Percentiles rank a stretch among this genome's conserved stretches.
phyloP scores from a whole-genome alignment of 345 rosid species.

The Xanthoceras sorbifolium region DNA sequence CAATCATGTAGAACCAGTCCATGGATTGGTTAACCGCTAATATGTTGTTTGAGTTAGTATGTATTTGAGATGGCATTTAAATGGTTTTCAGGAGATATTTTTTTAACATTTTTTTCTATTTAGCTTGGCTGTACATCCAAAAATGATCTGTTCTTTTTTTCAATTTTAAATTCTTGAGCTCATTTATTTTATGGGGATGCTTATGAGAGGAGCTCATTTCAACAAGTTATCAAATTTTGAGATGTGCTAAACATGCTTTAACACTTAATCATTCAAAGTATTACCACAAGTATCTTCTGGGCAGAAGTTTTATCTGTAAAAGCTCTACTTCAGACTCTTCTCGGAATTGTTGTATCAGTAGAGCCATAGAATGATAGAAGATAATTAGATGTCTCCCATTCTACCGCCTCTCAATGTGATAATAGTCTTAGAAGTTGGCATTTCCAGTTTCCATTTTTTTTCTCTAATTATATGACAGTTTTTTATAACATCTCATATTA shows the following conservation, averaged over 20 bases:
- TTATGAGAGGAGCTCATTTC: too few species aligned
- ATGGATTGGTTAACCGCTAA: background rate
- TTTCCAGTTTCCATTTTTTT: background rate
- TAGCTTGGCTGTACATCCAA: too few species aligned
- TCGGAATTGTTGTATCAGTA: background rate
- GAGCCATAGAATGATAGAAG: background rate
- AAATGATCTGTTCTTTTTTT: too few species aligned
- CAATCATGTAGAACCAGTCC: background rate
- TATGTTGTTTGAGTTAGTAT: too few species aligned
- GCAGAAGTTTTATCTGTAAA: background rate
- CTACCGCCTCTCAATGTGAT: background rate
- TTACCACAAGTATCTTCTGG: background rate
- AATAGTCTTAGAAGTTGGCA: background rate
- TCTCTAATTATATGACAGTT: background rate
- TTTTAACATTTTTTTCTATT: too few species aligned
- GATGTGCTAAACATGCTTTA: too few species aligned
- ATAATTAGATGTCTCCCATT: background rate
- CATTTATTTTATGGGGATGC: too few species aligned
- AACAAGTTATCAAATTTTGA: too few species aligned
- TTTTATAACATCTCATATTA: background rate
- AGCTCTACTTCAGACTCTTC: background rate
- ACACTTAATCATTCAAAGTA: background rate
- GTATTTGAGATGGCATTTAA: too few species aligned
- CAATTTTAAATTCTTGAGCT: too few species aligned
- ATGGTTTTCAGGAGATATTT: too few species aligned